These are phyloP conservation scores for Wakefieldia striispora DNA, from an alignment of 768 basidiomycete species.

Conservation along the genomic window DNA sequence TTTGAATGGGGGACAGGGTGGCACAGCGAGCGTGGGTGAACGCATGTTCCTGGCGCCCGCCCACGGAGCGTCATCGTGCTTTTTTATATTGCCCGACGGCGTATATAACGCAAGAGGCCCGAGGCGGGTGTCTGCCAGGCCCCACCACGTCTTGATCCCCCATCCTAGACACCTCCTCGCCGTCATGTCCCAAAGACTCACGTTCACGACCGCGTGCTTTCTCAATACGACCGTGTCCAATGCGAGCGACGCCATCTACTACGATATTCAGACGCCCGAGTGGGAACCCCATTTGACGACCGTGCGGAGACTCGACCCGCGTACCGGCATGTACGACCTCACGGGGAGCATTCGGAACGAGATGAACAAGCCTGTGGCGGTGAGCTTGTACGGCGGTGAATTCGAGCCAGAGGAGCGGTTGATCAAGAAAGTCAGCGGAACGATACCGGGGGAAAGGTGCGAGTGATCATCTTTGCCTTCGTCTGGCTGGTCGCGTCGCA, in stretches of 20 bases:
- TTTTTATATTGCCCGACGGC: too few relatives aligned
- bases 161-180: too few relatives aligned
- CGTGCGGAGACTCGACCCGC: conserved; percentile 32
- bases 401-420: conserved; percentile 30
- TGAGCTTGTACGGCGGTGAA: conserved; percentile 29
- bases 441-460: conserved; percentile 13
- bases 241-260: conserved; percentile 37
- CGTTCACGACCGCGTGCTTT: conserved; percentile 38
- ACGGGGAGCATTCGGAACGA: conserved; percentile 34
- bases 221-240: conserved; percentile 39
- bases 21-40: too few relatives aligned
- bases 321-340: conserved; percentile 28
- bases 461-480: not conserved
- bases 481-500: not conserved
- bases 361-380: conserved; percentile 26
- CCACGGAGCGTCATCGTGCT: too few relatives aligned
- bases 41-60: too few relatives aligned
- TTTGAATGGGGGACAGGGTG: too few relatives aligned
- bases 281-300: conserved; percentile 37
- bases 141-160: too few relatives aligned
- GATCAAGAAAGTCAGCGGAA: conserved; percentile 23
- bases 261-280: conserved; percentile 39
- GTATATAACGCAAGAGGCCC: too few relatives aligned
- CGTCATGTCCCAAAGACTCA: conserved; percentile 31
- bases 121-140: too few relatives aligned